Base-by-base conservation (phyloP, 1,139 yeast genomes). In the Geotrichum candidum region DNA sequence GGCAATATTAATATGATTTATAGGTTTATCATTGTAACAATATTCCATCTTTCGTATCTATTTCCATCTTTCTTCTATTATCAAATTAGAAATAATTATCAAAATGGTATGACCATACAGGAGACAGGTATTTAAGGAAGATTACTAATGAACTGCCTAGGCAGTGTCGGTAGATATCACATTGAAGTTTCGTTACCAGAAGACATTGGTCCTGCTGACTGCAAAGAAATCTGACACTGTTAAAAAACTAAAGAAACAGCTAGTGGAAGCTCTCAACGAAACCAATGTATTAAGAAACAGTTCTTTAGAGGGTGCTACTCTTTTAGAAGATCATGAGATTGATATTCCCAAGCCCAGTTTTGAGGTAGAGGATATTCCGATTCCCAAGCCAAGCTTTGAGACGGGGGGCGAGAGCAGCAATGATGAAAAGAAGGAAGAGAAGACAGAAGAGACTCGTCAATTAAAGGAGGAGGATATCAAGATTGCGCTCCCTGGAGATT, bases 151-250 rank as follows among this genome's bases (percentile, higher is more conserved):
- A 25, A 48, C 7, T 11, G 23, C 15, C 4, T 3, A 48, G 29
- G 31, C 35, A 3, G 22, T 27, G 33, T 25, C 58, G 9, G 57
- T 54, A 11, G 59, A 56, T 11, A 35, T 59, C 10, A 59, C 62
- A 5, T 48, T 59, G 13, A 59, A 55, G 27, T 53, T 59, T 7
- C 53, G 57, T n/a, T 55, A 56, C 56, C 55, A 56, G 25, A 55
- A 55, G 45, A 18, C 55, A 18, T 35, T 35, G 25, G 59, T 59
- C 5, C 45, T 59, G 50, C 31, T 59, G 10, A 35, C 46, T 27
- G 62, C 62, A 22, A 55, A 56, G 41, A 59, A 56, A 31, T 27
- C 59, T 11, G 62, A 59, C 25, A 59, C 22, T 11, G 41, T 31
- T 10, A 33, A 25, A 2, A 41, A 31, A 9, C 27, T 59, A 35